phyloP scores from a whole-genome alignment of 345 rosid species.

The Capsella bursapastoris region DNA sequence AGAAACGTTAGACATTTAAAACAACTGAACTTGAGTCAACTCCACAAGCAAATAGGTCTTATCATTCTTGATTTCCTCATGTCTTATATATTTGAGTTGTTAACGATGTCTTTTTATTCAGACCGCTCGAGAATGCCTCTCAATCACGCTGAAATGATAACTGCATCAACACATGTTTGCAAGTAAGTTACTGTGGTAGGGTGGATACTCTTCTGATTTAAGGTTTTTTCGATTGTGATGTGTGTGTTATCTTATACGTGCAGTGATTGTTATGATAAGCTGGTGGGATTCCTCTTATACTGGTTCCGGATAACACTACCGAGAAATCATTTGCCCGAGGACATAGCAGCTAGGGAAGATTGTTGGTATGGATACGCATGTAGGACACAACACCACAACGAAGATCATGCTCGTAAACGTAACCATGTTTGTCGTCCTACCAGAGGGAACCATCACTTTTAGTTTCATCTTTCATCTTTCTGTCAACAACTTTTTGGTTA shows the following conservation, averaged over 20 bases:
- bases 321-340: constrained; percentile 54
- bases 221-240: background rate
- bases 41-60: background rate
- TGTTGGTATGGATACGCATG: constrained; percentile 94
- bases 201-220: background rate
- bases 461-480: background rate
- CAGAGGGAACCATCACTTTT: constrained; percentile 49
- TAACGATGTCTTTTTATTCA: constrained; percentile 37
- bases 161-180: constrained; percentile 74
- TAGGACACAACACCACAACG: constrained; percentile 87
- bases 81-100: background rate
- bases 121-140: constrained; percentile 79
- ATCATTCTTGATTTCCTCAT: constrained; percentile 4
- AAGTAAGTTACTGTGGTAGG: constrained; percentile 51
- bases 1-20: background rate
- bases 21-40: constrained; percentile 1
- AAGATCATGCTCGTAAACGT: constrained; percentile 82
- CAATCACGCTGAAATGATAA: constrained; percentile 80
- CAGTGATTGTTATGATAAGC: constrained; percentile 76
- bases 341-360: constrained; percentile 64
- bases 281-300: constrained; percentile 81
- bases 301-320: constrained; percentile 81
- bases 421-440: constrained; percentile 95
- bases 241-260: constrained; percentile 27
- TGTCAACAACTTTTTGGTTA: background rate